These are phyloP conservation scores for Aspergillus bridgeri DNA, from an alignment of 495 filamentous ascomycete species.

Conservation along the genomic window DNA sequence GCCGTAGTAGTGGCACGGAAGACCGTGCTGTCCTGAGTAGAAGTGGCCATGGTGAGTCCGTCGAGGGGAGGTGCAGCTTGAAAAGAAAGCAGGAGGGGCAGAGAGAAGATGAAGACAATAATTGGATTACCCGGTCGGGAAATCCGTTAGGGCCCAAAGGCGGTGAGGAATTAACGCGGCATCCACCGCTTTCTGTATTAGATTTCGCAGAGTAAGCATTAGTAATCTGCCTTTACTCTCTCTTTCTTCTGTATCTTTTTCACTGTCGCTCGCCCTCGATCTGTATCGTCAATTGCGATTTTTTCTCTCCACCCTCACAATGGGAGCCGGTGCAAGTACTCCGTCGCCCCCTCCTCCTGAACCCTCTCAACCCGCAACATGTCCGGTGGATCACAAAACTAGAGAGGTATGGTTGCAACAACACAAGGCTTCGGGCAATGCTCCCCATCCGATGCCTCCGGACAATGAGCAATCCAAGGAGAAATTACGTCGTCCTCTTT, in stretches of 20 bases:
- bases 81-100: neutral
- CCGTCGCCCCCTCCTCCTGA: constrained; percentile 25
- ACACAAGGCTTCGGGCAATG: constrained; percentile 28
- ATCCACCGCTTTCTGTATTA: neutral
- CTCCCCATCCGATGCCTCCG: constrained; percentile 29
- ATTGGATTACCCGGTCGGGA: constrained; percentile 8
- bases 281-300: neutral
- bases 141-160: neutral
- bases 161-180: neutral
- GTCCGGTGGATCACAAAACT: constrained; percentile 86
- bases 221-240: neutral
- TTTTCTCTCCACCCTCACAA: constrained; percentile 8
- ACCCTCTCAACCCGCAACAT: constrained; percentile 42
- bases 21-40: constrained; percentile 45
- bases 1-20: constrained; percentile 93
- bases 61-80: constrained; percentile 26
- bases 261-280: neutral
- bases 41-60: constrained; percentile 22
- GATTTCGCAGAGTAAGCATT: neutral
- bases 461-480: constrained; percentile 29
- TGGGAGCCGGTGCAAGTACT: constrained; percentile 44
- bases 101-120: constrained; percentile 10
- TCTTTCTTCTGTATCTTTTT: neutral
- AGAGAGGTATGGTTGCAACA: constrained; percentile 76
- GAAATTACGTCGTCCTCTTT: constrained; percentile 44